Evolutionary conservation across 1,284 basidiomycete species (phyloP), one percentile per base, ranked within the genome.

Genomic region (Papiliotrema flavescens): DNA sequence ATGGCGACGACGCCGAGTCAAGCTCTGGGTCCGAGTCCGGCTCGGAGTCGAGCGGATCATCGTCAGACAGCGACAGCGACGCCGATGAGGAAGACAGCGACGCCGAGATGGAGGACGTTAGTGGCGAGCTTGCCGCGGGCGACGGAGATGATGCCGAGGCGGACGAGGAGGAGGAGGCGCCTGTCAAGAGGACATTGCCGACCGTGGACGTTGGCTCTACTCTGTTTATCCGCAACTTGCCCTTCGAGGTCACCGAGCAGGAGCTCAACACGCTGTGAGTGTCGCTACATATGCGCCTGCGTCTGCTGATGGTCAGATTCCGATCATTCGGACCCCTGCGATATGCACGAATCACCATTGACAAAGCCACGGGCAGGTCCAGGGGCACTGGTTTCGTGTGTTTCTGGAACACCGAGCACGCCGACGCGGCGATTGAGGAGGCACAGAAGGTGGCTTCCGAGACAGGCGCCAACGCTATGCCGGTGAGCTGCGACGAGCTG

Each of bases 301-400:
- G 48, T 24, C n/a, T 11, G 42, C 49, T 52, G 36, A 51, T 28
- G 35, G 22, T 24, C 11, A 92, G 90, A 40, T 94, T 97, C 80
- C 88, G 89, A 41, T 78, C 85, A 0, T 98, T 96, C 69, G 96
- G 96, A 0, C 88, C 92, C 2, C 79, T 99, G 20, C 87, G 93
- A 23, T 99, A 98, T 73, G 94, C 90, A 2, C 85, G 90, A 32
- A 90, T 98, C 54, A 89, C 94, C 0, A 81, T 95, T 76, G 96
- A 98, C 68, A 81, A 80, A 17, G 83, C 82, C 1, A 91, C 88
- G 1, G 89, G 87, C 19, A 86, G 92, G 47, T 91, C 93, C 32
- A 82, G 91, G 46, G 96, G 96, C 9, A 97, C 93, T 0, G 96
- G 92, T 0, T 99, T 99, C 72, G 92, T 89, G 0, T 98, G 93